Conservation (phyloP, 129 eudicot genomes). For the Escallonia herrerae region DNA sequence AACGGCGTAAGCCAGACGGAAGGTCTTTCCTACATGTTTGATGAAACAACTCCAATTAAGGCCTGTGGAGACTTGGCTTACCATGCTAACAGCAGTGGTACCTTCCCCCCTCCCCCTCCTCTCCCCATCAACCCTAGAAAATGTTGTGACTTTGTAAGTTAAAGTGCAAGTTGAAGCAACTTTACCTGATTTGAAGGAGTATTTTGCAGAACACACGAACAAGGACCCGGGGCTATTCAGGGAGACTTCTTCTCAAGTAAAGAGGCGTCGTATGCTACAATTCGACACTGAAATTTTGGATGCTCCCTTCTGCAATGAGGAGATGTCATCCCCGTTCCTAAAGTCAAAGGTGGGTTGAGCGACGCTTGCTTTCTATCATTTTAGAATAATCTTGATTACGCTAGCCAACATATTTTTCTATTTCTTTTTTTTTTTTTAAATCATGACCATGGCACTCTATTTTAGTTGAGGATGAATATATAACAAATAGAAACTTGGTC, state of each 20-base stretch:
- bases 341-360: conserved; percentile 59
- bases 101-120: background rate
- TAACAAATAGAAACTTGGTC: too few species aligned
- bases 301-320: conserved; percentile 41
- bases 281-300: conserved; percentile 52
- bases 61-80: conserved; percentile 71
- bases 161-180: background rate
- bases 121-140: background rate
- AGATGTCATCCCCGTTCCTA: conserved; percentile 40
- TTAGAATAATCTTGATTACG: too few species aligned
- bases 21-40: conserved; percentile 44
- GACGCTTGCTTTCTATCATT: background rate
- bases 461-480: too few species aligned
- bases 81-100: conserved; percentile 40
- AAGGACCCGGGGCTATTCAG: conserved; percentile 39
- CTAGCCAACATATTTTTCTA: too few species aligned
- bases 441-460: too few species aligned
- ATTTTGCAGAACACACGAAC: conserved; percentile 35
- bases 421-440: too few species aligned
- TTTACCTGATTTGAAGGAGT: conserved; percentile 14
- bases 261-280: conserved; percentile 77
- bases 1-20: conserved; percentile 36
- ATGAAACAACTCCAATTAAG: conserved; percentile 77
- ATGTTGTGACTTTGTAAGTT: background rate
- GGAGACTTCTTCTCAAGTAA: conserved; percentile 56